Evolutionary conservation across 345 rosid species (phyloP).

Genomic region (Moricandia moricandioides): DNA sequence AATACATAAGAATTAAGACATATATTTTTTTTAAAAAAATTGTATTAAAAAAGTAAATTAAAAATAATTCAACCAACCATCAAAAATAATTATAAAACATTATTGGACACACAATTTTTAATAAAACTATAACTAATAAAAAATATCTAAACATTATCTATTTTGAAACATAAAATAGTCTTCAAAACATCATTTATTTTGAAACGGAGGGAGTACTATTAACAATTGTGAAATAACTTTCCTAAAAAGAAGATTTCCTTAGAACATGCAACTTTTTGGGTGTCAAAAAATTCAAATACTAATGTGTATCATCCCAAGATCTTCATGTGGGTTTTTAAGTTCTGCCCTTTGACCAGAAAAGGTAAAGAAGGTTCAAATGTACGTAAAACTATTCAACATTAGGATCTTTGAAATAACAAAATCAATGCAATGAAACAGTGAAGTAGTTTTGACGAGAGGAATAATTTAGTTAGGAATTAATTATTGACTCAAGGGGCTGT

Average conservation of each 20-base stretch:
- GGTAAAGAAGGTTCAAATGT: neutral
- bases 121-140: too few species aligned
- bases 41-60: too few species aligned
- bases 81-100: too few species aligned
- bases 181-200: too few species aligned
- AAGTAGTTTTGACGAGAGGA: constrained; percentile 22
- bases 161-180: too few species aligned
- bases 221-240: too few species aligned
- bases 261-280: constrained; percentile 22
- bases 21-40: too few species aligned
- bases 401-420: neutral
- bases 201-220: too few species aligned
- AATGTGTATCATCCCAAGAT: neutral
- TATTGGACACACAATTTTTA: too few species aligned
- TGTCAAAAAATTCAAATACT: neutral
- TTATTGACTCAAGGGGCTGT: constrained; percentile 20
- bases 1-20: too few species aligned
- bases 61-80: too few species aligned
- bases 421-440: constrained; percentile 1
- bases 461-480: neutral
- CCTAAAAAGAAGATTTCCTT: constrained; percentile 16
- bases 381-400: constrained; percentile 9
- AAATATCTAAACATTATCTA: too few species aligned
- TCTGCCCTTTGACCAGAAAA: neutral
- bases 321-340: neutral